phyloP scores from a whole-genome alignment of 306 rosid genomes.

The Rosa chinensis region DNA sequence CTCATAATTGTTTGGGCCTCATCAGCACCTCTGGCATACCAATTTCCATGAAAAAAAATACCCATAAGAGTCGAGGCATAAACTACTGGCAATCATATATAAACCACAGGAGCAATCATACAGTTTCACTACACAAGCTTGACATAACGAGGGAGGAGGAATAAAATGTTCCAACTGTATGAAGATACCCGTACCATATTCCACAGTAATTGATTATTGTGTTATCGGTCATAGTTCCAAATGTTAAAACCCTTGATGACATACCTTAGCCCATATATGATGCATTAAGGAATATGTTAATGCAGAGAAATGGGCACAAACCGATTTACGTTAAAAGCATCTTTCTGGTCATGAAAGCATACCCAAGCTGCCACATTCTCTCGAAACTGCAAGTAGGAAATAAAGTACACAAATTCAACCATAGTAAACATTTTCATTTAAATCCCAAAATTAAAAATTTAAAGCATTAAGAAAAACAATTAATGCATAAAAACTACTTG shows the following conservation, averaged over 20 bases:
- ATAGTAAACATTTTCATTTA: not conserved
- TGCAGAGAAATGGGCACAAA: slow-evolving; percentile 27
- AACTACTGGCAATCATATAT: not conserved
- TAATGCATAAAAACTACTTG: no score
- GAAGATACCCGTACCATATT: not conserved
- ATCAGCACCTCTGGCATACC: not conserved
- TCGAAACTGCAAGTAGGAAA: slow-evolving; percentile 63
- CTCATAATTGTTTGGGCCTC: not conserved
- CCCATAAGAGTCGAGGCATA: not conserved
- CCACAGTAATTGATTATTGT: not conserved
- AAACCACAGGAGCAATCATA: not conserved
- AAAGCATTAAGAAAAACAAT: no score
- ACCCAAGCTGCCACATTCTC: slow-evolving; percentile 97
- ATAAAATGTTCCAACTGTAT: not conserved
- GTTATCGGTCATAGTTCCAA: not conserved
- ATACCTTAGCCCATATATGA: not conserved
- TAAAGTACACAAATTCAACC: slow-evolving; percentile 13
- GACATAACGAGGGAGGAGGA: not conserved
- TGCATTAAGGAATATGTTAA: not conserved
- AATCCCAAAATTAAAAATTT: no score
- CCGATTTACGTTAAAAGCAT: no score
- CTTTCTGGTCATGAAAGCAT: slow-evolving; percentile 69
- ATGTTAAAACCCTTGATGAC: not conserved
- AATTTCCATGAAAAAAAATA: not conserved
- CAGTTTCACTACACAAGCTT: not conserved